These are phyloP conservation scores for Fraxinus paxiana DNA, from an alignment of 305 asterid genomes.

Conservation along the genomic window DNA sequence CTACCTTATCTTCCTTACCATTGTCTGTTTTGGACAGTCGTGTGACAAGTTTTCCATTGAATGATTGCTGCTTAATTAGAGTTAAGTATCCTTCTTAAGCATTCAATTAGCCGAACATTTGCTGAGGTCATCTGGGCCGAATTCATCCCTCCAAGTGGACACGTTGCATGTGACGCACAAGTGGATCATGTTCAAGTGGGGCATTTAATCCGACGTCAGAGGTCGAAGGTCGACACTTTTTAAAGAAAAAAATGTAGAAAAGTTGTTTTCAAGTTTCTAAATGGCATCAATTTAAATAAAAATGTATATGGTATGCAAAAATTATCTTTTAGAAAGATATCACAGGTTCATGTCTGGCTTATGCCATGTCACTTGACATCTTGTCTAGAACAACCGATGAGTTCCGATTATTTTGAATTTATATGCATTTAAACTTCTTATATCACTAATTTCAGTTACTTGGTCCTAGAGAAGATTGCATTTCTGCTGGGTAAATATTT, in stretches of 20 bases:
- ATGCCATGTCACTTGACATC: not conserved
- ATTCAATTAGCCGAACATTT: no score
- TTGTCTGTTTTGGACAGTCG: not conserved
- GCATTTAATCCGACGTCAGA: not conserved
- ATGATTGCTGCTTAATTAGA: not conserved
- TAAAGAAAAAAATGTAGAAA: not conserved
- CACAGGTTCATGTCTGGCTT: not conserved
- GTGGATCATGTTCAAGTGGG: not conserved
- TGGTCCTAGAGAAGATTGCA: not conserved
- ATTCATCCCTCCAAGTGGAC: no score
- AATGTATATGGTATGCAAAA: not conserved
- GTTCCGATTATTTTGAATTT: not conserved
- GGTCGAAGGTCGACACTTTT: not conserved
- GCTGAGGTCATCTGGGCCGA: no score
- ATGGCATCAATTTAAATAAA: no score
- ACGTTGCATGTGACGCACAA: not conserved
- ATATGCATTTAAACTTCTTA: not conserved
- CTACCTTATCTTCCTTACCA: not conserved
- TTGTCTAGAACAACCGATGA: not conserved
- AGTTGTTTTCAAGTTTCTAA: no score
- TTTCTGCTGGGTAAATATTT: not conserved
- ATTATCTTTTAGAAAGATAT: not conserved
- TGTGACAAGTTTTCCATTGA: not conserved
- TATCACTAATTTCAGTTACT: not conserved
- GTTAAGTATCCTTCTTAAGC: not conserved